phyloP scores from a whole-genome alignment of 2,329 filamentous ascomycete species.

The Penicillium fuscoglaucum region DNA sequence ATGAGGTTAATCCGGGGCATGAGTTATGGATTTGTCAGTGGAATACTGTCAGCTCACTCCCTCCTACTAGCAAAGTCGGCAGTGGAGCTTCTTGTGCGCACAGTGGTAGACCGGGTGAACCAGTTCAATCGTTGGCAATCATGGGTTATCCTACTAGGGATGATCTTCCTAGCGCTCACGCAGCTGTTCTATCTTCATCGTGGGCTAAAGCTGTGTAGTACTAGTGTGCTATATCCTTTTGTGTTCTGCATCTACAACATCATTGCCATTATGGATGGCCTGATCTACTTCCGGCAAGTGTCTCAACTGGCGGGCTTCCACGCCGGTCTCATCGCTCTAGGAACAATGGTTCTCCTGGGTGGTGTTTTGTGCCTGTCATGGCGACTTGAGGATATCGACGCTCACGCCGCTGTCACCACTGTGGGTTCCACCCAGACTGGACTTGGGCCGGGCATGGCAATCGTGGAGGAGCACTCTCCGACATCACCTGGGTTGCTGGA shows the following conservation, averaged over 20 bases:
- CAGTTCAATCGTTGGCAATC: conserved; percentile 96
- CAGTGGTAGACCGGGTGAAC: conserved; percentile 80
- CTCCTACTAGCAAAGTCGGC: conserved; percentile 93
- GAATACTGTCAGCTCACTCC: conserved; percentile 89
- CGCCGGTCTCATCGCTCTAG: conserved; percentile 72
- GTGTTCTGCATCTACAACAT: conserved; percentile 99
- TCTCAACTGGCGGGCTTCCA: conserved; percentile 73
- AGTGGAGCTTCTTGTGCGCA: conserved; percentile 87
- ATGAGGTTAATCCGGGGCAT: conserved; percentile 78
- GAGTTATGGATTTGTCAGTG: conserved; percentile 84
- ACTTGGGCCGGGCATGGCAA: conserved; percentile 77
- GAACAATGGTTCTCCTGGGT: conserved; percentile 79
- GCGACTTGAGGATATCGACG: conserved; percentile 72
- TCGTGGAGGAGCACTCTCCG: conserved; percentile 61
- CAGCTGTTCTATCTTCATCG: conserved; percentile 95
- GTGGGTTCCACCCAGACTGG: conserved; percentile 63
- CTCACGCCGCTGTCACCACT: conserved; percentile 36
- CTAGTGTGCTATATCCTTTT: conserved; percentile 91
- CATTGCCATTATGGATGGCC: conserved; percentile 91
- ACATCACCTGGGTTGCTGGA: conserved; percentile 26
- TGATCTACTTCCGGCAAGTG: conserved; percentile 94
- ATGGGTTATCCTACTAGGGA: conserved; percentile 82
- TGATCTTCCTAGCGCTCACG: conserved; percentile 77
- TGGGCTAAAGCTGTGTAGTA: conserved; percentile 90
- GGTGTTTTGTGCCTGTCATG: conserved; percentile 92